These are phyloP conservation scores for Penicillium sp. DNA, from an alignment of 2,329 filamentous ascomycete genomes.

Conservation along the genomic window DNA sequence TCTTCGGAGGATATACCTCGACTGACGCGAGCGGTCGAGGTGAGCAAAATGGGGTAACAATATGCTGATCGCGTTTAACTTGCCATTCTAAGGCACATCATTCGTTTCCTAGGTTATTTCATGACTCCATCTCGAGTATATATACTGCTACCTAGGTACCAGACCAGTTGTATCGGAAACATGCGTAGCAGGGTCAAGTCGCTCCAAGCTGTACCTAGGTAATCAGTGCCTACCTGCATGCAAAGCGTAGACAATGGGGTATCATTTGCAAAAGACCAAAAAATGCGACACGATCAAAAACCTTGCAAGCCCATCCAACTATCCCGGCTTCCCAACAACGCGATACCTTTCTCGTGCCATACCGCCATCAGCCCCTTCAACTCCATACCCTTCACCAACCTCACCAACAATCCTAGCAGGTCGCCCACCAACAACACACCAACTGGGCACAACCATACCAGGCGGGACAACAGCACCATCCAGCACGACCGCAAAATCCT, in stretches of 20 bases:
- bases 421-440: conserved; percentile 80
- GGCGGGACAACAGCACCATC: conserved; percentile 78
- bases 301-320: not conserved
- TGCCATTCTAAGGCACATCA: no score
- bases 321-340: conserved; percentile 32
- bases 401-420: conserved; percentile 78
- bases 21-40: conserved; percentile 41
- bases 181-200: no score
- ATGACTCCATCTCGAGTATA: not conserved
- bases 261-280: conserved; percentile 3
- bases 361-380: conserved; percentile 44
- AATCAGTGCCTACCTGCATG: not conserved
- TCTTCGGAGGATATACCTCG: conserved; percentile 56
- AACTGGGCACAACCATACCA: conserved; percentile 88
- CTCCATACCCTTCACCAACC: conserved; percentile 52
- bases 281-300: conserved; percentile 13
- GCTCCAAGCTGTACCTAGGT: not conserved
- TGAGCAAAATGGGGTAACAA: conserved; percentile 24
- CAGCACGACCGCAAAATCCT: conserved; percentile 85
- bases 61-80: not conserved
- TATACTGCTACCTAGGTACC: no score
- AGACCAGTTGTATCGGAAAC: not conserved
- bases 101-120: not conserved
- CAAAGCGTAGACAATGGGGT: not conserved
- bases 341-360: conserved; percentile 43